These are phyloP conservation scores for Nakaseomyces sp. DNA, from an alignment of 1,139 yeast genomes.

Conservation along the genomic window DNA sequence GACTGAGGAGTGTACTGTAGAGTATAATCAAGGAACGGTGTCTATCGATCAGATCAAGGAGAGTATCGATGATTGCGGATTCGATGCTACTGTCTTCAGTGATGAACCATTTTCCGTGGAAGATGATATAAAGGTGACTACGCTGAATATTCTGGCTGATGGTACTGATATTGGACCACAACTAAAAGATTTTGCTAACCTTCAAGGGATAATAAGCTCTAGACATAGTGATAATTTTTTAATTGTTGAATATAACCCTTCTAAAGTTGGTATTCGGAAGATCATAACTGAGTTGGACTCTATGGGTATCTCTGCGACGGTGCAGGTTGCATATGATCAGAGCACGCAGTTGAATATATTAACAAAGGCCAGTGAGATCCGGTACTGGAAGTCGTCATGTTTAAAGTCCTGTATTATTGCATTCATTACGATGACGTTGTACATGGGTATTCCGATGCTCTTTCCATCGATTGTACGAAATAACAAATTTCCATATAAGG, in stretches of 20 bases:
- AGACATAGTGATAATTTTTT: too few species aligned
- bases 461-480: slow-evolving; percentile 12
- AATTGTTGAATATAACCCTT: slow-evolving; percentile 38
- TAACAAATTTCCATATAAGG: slow-evolving; percentile 20
- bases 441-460: slow-evolving; percentile 27
- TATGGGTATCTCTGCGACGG: slow-evolving; percentile 42
- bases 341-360: slow-evolving; percentile 57
- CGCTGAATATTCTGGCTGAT: slow-evolving; percentile 6
- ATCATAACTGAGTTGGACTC: slow-evolving; percentile 43
- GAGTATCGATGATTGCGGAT: slow-evolving; percentile 67
- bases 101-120: slow-evolving; percentile 8
- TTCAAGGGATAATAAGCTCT: too few species aligned
- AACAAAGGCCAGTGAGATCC: slow-evolving; percentile 61
- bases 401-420: slow-evolving; percentile 35
- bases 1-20: slow-evolving; percentile 64
- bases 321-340: slow-evolving; percentile 25
- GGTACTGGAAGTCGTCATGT: slow-evolving; percentile 56
- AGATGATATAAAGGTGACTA: slow-evolving; percentile 17
- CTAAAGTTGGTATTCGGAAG: slow-evolving; percentile 46
- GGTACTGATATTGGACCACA: background rate
- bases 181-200: background rate
- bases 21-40: slow-evolving; percentile 28
- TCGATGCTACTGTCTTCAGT: slow-evolving; percentile 39
- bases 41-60: slow-evolving; percentile 32
- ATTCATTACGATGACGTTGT: slow-evolving; percentile 19